Percentiles rank a stretch among this genome's conserved stretches.
Conservation (phyloP, 106 monocot species). For the Iris macrosiphon region DNA sequence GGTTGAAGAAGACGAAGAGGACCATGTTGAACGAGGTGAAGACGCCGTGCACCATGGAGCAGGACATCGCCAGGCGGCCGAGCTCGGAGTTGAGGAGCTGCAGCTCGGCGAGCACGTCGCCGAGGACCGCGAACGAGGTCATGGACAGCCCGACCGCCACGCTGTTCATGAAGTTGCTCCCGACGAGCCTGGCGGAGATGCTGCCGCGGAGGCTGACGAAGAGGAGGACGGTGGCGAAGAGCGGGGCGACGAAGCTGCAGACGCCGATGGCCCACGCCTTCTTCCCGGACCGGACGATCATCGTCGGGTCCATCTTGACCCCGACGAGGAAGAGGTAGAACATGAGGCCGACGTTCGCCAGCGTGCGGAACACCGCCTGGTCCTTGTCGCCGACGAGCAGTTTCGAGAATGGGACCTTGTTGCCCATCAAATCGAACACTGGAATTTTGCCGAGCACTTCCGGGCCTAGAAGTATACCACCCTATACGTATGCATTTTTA, state of each 20-base stretch:
- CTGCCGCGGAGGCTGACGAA: background rate
- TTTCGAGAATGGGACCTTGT: background rate
- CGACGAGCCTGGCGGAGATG: background rate
- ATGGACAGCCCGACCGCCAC: background rate
- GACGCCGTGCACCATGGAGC: constrained; percentile 19
- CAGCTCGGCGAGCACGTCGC: constrained; percentile 32
- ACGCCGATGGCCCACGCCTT: constrained; percentile 8
- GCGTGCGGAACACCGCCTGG: background rate
- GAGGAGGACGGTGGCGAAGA: background rate
- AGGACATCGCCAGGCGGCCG: constrained; percentile 34
- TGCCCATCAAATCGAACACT: background rate
- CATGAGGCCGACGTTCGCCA: constrained; percentile 23
- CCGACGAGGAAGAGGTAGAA: constrained; percentile 33
- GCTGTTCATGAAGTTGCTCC: background rate
- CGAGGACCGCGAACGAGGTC: constrained; percentile 22
- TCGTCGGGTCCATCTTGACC: constrained; percentile 33
- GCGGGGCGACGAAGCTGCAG: constrained; percentile 2
- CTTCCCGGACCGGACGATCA: background rate
- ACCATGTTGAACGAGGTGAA: constrained; percentile 5
- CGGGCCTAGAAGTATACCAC: constrained; percentile 1
- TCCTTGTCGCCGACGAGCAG: background rate
- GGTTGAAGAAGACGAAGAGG: background rate
- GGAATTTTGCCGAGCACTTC: background rate
- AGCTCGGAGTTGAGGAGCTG: constrained; percentile 46
- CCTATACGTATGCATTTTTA: too few species aligned